Evolutionary conservation across 306 rosid species (phyloP).

Genomic region (Trichosanthes cucumerina): DNA sequence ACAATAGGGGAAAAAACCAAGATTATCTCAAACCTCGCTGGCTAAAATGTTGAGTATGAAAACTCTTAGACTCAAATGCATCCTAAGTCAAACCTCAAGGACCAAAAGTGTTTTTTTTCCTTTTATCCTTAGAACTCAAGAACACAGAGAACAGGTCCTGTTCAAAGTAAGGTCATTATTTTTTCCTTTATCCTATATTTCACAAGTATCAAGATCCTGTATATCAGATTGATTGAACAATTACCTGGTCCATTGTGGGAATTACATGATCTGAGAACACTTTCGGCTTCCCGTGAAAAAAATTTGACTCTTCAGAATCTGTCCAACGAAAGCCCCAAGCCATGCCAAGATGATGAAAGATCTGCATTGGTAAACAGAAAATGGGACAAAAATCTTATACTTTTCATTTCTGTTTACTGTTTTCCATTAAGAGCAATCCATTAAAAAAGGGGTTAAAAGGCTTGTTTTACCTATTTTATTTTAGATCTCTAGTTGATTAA

Average conservation of each 20-base stretch:
- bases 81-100: not conserved
- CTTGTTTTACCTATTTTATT: not conserved
- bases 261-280: constrained; percentile 44
- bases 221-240: not conserved
- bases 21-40: not conserved
- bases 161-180: too few species aligned
- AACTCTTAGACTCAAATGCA: not conserved
- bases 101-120: not conserved
- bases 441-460: not conserved
- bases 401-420: not conserved
- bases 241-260: constrained; percentile 69
- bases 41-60: not conserved
- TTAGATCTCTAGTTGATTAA: not conserved
- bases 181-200: not conserved
- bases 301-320: constrained; percentile 22
- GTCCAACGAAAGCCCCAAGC: constrained; percentile 91
- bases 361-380: constrained; percentile 31
- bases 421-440: not conserved
- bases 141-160: too few species aligned
- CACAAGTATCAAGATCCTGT: not conserved
- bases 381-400: not conserved
- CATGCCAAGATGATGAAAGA: constrained; percentile 76
- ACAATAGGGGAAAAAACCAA: not conserved
- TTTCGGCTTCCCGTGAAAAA: constrained; percentile 25
- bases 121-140: too few species aligned